Evolutionary conservation across 495 filamentous ascomycete genomes (phyloP).

Genomic region (Penicillium lividum): DNA sequence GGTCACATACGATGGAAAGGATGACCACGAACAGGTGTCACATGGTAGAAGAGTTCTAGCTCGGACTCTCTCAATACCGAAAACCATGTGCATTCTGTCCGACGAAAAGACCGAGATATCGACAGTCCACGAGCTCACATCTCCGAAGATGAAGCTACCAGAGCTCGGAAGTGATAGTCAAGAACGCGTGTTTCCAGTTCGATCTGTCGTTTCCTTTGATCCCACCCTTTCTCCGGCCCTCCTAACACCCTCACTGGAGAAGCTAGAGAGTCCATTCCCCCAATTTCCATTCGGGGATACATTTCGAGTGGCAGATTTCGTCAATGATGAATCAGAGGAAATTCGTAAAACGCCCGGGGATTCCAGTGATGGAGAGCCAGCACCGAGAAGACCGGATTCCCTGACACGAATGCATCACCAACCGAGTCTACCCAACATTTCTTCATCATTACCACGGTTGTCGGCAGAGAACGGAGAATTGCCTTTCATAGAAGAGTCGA

Average conservation of each 20-base stretch:
- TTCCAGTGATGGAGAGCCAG: background rate
- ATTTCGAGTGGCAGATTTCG: background rate
- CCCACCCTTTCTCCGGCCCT: constrained; percentile 28
- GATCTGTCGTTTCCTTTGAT: constrained; percentile 28
- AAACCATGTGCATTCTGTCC: constrained; percentile 27
- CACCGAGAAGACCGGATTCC: constrained; percentile 1
- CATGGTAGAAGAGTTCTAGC: constrained; percentile 3
- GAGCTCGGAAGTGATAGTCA: constrained; percentile 18
- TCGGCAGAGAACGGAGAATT: background rate
- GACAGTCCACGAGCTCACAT: constrained; percentile 20
- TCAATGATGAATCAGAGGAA: constrained; percentile 3
- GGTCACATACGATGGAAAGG: constrained; percentile 15
- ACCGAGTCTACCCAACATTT: background rate
- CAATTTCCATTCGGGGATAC: constrained; percentile 24
- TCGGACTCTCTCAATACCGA: constrained; percentile 17
- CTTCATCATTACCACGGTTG: background rate
- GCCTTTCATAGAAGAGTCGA: background rate
- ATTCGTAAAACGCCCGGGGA: background rate
- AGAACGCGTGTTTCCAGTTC: constrained; percentile 31
- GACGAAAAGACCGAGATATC: constrained; percentile 25
- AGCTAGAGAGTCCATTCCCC: constrained; percentile 22
- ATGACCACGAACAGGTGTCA: background rate
- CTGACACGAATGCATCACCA: constrained; percentile 12
- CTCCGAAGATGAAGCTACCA: constrained; percentile 25
- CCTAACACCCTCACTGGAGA: constrained; percentile 27